Evolutionary conservation across 2,329 filamentous ascomycete species (phyloP).

Genomic region (Cladophialophora exuberans): DNA sequence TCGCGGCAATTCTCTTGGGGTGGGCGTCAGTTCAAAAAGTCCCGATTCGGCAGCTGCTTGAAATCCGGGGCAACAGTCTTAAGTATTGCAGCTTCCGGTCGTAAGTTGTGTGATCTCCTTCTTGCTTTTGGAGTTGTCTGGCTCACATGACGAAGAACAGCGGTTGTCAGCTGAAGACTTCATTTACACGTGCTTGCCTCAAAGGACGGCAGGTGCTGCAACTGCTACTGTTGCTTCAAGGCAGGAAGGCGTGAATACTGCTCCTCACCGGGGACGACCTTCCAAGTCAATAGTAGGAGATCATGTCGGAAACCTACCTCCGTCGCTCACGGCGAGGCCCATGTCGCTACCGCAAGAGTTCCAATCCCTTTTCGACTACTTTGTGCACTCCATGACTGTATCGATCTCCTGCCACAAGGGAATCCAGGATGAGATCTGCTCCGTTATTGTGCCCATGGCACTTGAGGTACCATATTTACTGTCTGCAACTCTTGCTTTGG

Average conservation of each 20-base stretch:
- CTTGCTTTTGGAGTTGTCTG: neutral
- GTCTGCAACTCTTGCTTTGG: conserved; percentile 28
- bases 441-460: conserved; percentile 32
- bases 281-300: too few species aligned
- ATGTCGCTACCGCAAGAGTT: conserved; percentile 1
- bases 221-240: too few species aligned
- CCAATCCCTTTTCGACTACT: conserved; percentile 36
- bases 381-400: conserved; percentile 41
- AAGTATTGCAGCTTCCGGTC: neutral
- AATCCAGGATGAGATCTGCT: conserved; percentile 30
- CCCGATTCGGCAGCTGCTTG: conserved; percentile 14
- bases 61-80: conserved; percentile 5
- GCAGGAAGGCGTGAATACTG: too few species aligned
- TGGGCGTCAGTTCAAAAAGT: conserved; percentile 19
- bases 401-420: conserved; percentile 34
- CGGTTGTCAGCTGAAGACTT: neutral
- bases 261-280: too few species aligned
- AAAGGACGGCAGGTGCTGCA: neutral
- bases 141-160: neutral
- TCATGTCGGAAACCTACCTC: too few species aligned
- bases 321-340: neutral
- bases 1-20: conserved; percentile 16
- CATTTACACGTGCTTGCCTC: conserved; percentile 1
- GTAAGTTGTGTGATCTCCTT: conserved; percentile 3
- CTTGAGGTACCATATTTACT: conserved; percentile 30